phyloP scores from a whole-genome alignment of 169 alveolate genomes.

The Plasmodium chabaudi region DNA sequence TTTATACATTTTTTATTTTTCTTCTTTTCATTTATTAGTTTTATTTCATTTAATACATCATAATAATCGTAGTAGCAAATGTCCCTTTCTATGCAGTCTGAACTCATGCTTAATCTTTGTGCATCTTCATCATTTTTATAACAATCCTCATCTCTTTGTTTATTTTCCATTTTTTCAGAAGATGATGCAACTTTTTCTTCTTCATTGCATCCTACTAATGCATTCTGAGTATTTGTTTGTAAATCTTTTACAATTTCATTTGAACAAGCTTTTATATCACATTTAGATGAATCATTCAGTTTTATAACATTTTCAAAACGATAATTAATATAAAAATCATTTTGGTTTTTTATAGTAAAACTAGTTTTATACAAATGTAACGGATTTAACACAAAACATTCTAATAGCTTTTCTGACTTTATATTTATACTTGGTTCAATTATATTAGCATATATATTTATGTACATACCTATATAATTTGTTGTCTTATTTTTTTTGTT shows the following conservation, averaged over 20 bases:
- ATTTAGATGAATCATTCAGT: slow-evolving; percentile 12
- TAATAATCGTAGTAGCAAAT: slow-evolving; percentile 50
- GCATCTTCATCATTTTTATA: background rate
- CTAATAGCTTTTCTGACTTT: slow-evolving; percentile 24
- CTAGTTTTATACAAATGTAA: slow-evolving; percentile 30
- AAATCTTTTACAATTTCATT: background rate
- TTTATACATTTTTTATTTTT: slow-evolving; percentile 6
- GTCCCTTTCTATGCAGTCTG: background rate
- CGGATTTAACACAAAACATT: slow-evolving; percentile 42
- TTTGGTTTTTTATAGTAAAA: slow-evolving; percentile 54
- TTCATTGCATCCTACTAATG: background rate
- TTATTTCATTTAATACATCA: slow-evolving; percentile 24
- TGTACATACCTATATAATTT: slow-evolving; percentile 17
- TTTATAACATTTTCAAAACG: slow-evolving; percentile 27
- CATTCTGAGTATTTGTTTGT: background rate
- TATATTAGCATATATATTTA: slow-evolving; percentile 62
- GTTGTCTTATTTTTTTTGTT: slow-evolving; percentile 49
- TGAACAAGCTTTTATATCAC: background rate
- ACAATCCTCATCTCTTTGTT: background rate
- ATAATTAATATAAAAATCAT: slow-evolving; percentile 54
- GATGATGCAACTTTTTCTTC: background rate
- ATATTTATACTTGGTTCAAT: slow-evolving; percentile 55
- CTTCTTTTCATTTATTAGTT: slow-evolving; percentile 1
- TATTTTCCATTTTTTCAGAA: background rate
- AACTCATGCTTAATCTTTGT: background rate